Conservation (phyloP, 768 basidiomycete species). For the Punctularia strigosozonata region DNA sequence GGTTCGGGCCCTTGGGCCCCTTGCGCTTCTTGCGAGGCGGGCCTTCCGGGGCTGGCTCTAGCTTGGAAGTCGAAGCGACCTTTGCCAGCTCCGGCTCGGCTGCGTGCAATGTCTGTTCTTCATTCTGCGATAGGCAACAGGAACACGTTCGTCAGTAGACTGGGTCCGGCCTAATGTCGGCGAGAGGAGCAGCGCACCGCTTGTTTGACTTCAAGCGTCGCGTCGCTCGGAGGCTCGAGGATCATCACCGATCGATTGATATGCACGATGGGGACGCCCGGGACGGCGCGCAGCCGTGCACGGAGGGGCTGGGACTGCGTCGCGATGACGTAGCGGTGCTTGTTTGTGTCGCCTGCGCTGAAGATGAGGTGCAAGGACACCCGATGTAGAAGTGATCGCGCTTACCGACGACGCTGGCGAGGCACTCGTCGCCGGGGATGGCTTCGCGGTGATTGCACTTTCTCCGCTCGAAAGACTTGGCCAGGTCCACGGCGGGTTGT, state of each 20-base stretch:
- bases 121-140: slow-evolving; percentile 32
- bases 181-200: slow-evolving; percentile 24
- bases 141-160: background rate
- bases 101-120: slow-evolving; percentile 48
- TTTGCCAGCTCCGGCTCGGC: slow-evolving; percentile 34
- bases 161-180: background rate
- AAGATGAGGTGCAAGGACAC: background rate
- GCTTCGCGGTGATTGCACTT: slow-evolving; percentile 91
- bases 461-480: slow-evolving; percentile 86
- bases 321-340: slow-evolving; percentile 86
- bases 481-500: slow-evolving; percentile 76
- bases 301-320: slow-evolving; percentile 73
- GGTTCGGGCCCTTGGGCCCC: slow-evolving; percentile 82
- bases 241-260: slow-evolving; percentile 89
- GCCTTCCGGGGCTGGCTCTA: too few relatives aligned
- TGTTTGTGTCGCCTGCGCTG: slow-evolving; percentile 74
- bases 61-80: slow-evolving; percentile 20
- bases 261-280: slow-evolving; percentile 84
- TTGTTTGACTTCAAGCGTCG: slow-evolving; percentile 60
- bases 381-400: slow-evolving; percentile 1
- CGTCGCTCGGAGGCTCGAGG: slow-evolving; percentile 79
- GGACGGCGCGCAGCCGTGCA: slow-evolving; percentile 52
- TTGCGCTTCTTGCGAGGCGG: slow-evolving; percentile 44
- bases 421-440: slow-evolving; percentile 78
- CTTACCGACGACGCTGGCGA: slow-evolving; percentile 72